These are phyloP conservation scores for Talaromyces nanjingensis DNA, from an alignment of 495 filamentous ascomycete genomes.

Conservation along the genomic window DNA sequence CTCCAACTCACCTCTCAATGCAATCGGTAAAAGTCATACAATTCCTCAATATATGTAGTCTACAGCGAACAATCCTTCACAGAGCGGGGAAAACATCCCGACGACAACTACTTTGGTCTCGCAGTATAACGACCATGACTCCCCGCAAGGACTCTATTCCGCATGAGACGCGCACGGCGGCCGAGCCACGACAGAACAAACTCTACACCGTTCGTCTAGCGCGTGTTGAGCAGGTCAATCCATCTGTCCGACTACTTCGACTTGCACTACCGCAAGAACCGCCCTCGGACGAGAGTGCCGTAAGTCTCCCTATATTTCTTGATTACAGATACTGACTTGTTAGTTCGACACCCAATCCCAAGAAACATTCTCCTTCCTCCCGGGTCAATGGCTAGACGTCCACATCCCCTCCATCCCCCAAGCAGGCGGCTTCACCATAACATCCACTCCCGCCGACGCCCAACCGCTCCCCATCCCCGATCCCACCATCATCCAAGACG, in stretches of 20 bases:
- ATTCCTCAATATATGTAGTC: background rate
- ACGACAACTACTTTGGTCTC: background rate
- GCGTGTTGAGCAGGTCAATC: conserved; percentile 40
- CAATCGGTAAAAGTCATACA: background rate
- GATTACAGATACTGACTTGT: background rate
- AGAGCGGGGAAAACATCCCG: background rate
- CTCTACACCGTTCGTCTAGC: conserved; percentile 43
- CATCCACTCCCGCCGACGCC: conserved; percentile 57
- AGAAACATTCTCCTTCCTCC: conserved; percentile 50
- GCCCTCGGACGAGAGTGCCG: conserved; percentile 12
- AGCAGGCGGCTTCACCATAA: conserved; percentile 82
- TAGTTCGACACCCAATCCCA: conserved; percentile 15
- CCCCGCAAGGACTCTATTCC: conserved; percentile 31
- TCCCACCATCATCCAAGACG: conserved; percentile 6
- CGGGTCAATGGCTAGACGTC: conserved; percentile 91
- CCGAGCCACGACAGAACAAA: conserved; percentile 58
- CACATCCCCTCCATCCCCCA: conserved; percentile 57
- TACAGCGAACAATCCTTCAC: background rate
- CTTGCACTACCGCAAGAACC: conserved; percentile 26
- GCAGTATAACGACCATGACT: conserved; percentile 6
- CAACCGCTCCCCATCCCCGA: conserved; percentile 24
- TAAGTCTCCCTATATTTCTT: conserved; percentile 26
- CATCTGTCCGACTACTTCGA: conserved; percentile 42
- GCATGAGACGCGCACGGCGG: conserved; percentile 61
- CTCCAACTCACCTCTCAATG: background rate